Base-by-base conservation (phyloP, 2,329 filamentous ascomycete genomes). In the Trichoderma sp. region DNA sequence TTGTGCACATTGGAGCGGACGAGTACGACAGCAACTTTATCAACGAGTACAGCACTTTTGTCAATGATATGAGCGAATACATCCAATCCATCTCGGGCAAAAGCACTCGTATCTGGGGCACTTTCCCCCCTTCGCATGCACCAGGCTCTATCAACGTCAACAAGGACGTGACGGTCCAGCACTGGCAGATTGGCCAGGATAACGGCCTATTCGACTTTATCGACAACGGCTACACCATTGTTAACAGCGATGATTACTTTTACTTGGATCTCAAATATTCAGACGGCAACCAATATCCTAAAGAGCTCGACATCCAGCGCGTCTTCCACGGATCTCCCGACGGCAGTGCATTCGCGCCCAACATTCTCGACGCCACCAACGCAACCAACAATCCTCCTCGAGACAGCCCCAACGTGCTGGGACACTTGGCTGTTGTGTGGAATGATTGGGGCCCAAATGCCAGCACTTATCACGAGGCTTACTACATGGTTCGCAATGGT, bases 1-100 rank as follows among this genome's bases (percentile, higher is more conserved):
- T 84, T 27, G 83, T 87, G 1, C 84, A 86, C 70, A 83, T 88
- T 13, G 86, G 86, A 0, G 86, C 85, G 2, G 86, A 88, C 69
- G 85, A 88, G 73, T 87, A 87, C 69, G 73, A 82, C 68, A 70
- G 80, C 14, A 75, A 76, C 0, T 74, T 83, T 3, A 83, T 81
- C 0, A 79, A 82, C 31, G 83, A 84, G 61, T 88, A 87, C 72
- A 85, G 80, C 57, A 80, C 83, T 76, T 83, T 83, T 57, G 76
- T 83, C 31, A 81, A 83, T 59, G 80, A 81, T 16, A 76, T 83
- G 29, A 81, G 79, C 73, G 80, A 79, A 21, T 83, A 83, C 63
- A 80, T 84, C 76, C 83, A 83, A 72, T 78, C 83, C 68, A 82
- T 43, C 0, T 74, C 78, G 3, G 79, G 77, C 0, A 87, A 87